Percentiles rank a stretch among this genome's conserved stretches.
Conservation (phyloP, 202 grass and related monocot genomes). For the Saccharum hybrid region DNA sequence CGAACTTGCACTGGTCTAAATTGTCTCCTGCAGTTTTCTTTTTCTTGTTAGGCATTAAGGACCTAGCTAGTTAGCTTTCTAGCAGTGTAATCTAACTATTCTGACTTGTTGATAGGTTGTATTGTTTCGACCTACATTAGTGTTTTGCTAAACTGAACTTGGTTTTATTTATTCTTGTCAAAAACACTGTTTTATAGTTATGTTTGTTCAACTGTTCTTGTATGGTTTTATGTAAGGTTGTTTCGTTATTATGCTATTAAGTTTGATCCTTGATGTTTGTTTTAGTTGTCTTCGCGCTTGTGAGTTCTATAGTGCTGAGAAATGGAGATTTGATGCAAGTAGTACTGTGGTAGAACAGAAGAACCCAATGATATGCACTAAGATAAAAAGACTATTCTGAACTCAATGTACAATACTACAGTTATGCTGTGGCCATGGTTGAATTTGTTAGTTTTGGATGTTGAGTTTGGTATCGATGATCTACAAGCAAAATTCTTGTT, state of each 20-base stretch:
- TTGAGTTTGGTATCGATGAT: conserved; percentile 12
- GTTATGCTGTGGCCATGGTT: conserved; percentile 4
- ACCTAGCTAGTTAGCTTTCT: conserved; percentile 27
- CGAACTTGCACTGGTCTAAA: conserved; percentile 20
- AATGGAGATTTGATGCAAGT: too few species aligned
- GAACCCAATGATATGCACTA: conserved; percentile 8
- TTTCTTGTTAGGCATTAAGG: conserved; percentile 14
- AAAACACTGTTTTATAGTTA: neutral
- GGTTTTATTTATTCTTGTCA: neutral
- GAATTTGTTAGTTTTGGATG: conserved; percentile 4
- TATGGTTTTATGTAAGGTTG: conserved; percentile 3
- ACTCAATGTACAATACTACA: neutral
- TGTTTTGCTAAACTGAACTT: conserved; percentile 10
- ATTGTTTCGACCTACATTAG: neutral
- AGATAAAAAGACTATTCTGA: conserved; percentile 7
- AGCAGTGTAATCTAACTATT: conserved; percentile 2
- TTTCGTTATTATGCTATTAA: conserved; percentile 19
- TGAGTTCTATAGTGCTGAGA: neutral
- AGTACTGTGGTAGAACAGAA: conserved; percentile 1
- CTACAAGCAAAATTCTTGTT: conserved; percentile 18
- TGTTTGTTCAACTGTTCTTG: conserved; percentile 1
- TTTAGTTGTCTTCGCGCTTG: neutral
- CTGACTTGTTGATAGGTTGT: conserved; percentile 26
- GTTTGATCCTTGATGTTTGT: conserved; percentile 11
- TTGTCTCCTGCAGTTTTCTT: conserved; percentile 10